Evolutionary conservation across 768 basidiomycete genomes (phyloP).

Genomic region (Trametes cinnabarina): DNA sequence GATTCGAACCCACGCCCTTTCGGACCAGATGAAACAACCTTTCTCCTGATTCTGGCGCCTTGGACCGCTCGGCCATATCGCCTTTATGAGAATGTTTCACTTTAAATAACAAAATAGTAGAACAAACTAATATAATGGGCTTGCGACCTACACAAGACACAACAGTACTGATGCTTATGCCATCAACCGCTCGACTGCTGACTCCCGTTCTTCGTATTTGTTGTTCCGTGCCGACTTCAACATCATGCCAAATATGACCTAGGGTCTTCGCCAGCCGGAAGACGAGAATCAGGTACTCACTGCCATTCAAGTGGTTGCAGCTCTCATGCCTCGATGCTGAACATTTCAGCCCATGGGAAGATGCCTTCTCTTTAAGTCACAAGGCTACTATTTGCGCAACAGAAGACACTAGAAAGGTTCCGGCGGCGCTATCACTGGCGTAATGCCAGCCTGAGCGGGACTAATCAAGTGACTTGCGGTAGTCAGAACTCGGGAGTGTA

Average conservation of each 20-base stretch:
- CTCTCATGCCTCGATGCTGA: not conserved
- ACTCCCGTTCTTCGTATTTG: no score
- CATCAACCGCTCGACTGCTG: no score
- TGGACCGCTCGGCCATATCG: conserved; percentile 87
- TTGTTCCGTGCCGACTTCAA: no score
- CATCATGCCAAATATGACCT: no score
- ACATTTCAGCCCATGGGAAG: not conserved
- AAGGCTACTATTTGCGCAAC: not conserved
- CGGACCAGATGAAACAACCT: conserved; percentile 36
- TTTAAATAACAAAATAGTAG: no score
- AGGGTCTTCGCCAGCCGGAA: no score
- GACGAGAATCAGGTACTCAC: not conserved
- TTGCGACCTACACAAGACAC: no score
- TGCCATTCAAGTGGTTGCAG: not conserved
- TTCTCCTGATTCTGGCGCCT: conserved; percentile 60
- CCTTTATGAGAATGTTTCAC: conserved; percentile 11
- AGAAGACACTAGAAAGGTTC: not conserved
- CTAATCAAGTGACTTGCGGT: no score
- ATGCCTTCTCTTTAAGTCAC: not conserved
- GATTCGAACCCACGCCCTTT: conserved; percentile 54
- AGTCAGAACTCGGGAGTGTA: no score
- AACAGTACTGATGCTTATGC: not conserved
- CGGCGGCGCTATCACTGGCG: not conserved
- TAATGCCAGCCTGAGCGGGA: not conserved
- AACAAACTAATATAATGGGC: no score